Conservation (phyloP, 306 rosid genomes). For the Sicyos baderoa region DNA sequence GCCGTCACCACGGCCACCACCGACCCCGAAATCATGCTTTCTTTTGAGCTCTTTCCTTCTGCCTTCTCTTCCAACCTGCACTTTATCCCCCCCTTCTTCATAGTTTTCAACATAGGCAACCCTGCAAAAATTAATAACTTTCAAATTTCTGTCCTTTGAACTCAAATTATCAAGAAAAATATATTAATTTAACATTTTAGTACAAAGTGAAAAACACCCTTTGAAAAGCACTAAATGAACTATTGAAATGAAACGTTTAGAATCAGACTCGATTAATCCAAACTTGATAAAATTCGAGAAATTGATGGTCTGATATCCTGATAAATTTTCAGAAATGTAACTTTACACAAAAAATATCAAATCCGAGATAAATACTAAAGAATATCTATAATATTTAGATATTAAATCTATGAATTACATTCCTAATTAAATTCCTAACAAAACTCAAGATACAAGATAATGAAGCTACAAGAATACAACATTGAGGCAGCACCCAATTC, state of each 20-base stretch:
- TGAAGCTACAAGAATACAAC: not conserved
- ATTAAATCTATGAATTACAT: too few species aligned
- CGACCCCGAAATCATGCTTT: not conserved
- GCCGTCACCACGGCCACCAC: constrained; percentile 37
- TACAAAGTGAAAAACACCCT: too few species aligned
- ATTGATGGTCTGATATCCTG: too few species aligned
- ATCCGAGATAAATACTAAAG: too few species aligned
- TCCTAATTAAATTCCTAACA: too few species aligned
- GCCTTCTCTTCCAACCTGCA: constrained; percentile 17
- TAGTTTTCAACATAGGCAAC: not conserved
- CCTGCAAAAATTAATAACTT: not conserved
- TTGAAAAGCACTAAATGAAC: too few species aligned
- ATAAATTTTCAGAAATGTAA: too few species aligned
- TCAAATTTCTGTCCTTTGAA: not conserved
- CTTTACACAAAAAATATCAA: too few species aligned
- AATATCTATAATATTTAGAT: too few species aligned
- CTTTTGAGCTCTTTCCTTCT: not conserved
- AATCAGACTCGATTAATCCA: too few species aligned
- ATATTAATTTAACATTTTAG: not conserved
- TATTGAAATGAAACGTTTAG: too few species aligned
- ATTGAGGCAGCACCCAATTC: not conserved
- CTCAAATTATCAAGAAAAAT: not conserved
- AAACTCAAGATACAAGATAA: not conserved
- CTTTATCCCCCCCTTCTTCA: constrained; percentile 15
- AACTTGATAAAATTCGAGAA: too few species aligned